Conservation (phyloP, 441 rosid species). For the Heliophila coronopifolia region DNA sequence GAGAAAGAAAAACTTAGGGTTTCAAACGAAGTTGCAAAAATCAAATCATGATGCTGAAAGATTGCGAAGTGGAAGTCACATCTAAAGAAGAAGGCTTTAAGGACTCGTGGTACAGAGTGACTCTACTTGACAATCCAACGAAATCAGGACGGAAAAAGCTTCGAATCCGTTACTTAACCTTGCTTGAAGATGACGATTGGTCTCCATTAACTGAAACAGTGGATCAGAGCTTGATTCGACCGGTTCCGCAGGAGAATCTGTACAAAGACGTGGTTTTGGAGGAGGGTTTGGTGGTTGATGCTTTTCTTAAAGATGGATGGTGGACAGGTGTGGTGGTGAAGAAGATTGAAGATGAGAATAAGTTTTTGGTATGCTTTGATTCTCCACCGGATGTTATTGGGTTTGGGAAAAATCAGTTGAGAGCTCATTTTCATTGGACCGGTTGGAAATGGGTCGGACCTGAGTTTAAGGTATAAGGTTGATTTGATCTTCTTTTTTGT, state of each 20-base stretch:
- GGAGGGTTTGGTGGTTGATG: constrained; percentile 34
- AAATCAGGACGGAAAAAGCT: constrained; percentile 25
- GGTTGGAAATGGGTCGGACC: constrained; percentile 35
- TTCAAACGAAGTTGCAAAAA: too few relatives aligned
- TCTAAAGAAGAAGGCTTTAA: constrained; percentile 26
- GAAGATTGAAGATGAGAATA: constrained; percentile 23
- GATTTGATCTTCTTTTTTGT: constrained; percentile 17
- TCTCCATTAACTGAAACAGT: constrained; percentile 29
- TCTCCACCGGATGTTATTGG: constrained; percentile 33
- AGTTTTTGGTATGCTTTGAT: constrained; percentile 36
- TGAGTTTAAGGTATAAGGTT: constrained; percentile 37
- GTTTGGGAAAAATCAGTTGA: constrained; percentile 31
- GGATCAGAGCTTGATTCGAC: constrained; percentile 31
- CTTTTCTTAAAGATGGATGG: constrained; percentile 39
- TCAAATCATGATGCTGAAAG: background rate
- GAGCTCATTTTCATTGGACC: constrained; percentile 34
- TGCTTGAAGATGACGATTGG: constrained; percentile 28
- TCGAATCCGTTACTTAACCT: constrained; percentile 27
- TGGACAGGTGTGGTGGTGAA: constrained; percentile 42
- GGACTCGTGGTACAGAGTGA: constrained; percentile 43
- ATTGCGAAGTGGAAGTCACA: background rate
- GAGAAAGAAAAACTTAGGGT: too few relatives aligned
- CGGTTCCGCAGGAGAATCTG: constrained; percentile 30
- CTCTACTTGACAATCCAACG: constrained; percentile 29
- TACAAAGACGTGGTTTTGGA: constrained; percentile 21